Evolutionary conservation across 306 rosid species (phyloP), one percentile per base, ranked within the genome.

Genomic region (Vicia faba): DNA sequence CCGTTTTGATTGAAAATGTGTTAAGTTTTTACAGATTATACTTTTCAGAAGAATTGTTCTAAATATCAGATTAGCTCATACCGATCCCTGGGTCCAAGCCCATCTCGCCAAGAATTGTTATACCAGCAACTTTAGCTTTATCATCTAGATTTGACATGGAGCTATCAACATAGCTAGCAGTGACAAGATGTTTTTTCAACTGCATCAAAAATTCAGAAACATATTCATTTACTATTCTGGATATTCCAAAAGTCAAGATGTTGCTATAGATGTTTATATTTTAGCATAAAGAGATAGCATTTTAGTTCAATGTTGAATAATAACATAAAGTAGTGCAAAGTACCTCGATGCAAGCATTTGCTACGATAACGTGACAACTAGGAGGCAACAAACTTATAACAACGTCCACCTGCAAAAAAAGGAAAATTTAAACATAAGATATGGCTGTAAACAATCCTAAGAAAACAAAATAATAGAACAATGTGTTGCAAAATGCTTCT

Each of bases 51-150:
- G 69, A 33, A 33, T 33, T 6, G 8, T 33, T 33, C 5, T 5
- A 2, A 57, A 41, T 61, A 56, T 59, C 63, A 77, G 25, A 59
- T 48, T 49, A 62, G 63, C 39, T 64, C 79, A 78, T 84, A 90
- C 99, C 99, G 79, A 93, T 84, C 64, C 99, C 99, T 61, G 97
- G 99, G 82, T 93, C 97, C 84, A 93, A 87, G 51, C 99, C 98
- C 96, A 93, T 82, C 81, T 93, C 99, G 8, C 99, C 96, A 43
- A 93, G 95, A 78, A 93, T 88, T 20, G 97, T 90, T 63, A 93
- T 80, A 45, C 96, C 95, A 46, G 88, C 95, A 40, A 56, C 86
- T 84, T 80, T 88, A 57, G 97, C 99, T 71, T 70, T 82, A 76
- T 83, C 92, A 79, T 86, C 77, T 71, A 93, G 87, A 75, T 28